Conservation (phyloP, 176 grass and related monocot species). For the Tillandsia fasciculata region DNA sequence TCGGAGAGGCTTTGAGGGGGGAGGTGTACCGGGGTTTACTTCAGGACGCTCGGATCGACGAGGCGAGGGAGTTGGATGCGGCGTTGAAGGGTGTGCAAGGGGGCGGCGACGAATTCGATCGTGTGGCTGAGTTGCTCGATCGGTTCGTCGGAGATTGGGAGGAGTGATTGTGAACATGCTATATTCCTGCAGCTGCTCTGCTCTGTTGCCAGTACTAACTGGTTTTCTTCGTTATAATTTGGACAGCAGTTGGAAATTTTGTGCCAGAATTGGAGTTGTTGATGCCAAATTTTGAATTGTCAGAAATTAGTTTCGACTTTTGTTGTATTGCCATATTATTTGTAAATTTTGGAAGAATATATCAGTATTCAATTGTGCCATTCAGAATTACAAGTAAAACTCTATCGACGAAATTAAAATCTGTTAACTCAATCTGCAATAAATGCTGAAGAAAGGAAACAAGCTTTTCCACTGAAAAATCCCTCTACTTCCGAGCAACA, state of each 20-base stretch:
- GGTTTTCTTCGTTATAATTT: background rate
- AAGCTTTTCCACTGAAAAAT: no score
- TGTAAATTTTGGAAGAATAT: no score
- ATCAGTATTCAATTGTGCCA: no score
- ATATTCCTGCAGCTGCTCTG: background rate
- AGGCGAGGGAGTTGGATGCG: constrained; percentile 28
- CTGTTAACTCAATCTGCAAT: no score
- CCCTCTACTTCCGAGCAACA: no score
- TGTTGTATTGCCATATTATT: no score
- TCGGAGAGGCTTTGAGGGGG: constrained; percentile 8
- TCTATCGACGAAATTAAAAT: no score
- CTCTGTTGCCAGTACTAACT: no score
- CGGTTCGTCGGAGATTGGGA: constrained; percentile 7
- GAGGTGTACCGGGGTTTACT: constrained; percentile 17
- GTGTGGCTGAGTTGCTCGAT: background rate
- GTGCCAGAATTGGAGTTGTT: background rate
- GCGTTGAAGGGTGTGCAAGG: constrained; percentile 15
- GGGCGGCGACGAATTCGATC: background rate
- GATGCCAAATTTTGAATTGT: no score
- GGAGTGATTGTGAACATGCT: background rate
- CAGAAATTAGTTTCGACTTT: no score
- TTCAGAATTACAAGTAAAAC: no score
- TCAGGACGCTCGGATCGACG: constrained; percentile 25
- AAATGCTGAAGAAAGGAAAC: no score
- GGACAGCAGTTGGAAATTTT: background rate